Conservation (phyloP, 768 basidiomycete genomes). For the Paxillus ammoniavirescens region DNA sequence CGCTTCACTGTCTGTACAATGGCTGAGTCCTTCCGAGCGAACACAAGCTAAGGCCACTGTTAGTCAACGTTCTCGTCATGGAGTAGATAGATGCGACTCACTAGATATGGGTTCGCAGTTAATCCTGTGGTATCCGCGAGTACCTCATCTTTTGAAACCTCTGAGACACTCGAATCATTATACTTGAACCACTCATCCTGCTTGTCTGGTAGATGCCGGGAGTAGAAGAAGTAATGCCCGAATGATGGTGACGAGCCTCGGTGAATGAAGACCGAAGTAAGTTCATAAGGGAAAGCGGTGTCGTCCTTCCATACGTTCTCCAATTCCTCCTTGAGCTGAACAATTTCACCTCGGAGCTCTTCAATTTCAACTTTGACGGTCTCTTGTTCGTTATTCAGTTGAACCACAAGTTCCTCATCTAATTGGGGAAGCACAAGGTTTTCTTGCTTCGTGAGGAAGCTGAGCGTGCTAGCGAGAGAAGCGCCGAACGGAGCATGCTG, state of each 20-base stretch:
- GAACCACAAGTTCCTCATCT: conserved; percentile 55
- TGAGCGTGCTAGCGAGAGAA: conserved; percentile 53
- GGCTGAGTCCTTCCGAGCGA: conserved; percentile 74
- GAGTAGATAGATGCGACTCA: conserved; percentile 35
- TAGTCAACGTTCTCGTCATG: background rate
- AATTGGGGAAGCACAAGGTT: conserved; percentile 45
- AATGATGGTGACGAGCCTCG: conserved; percentile 84
- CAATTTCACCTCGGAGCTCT: conserved; percentile 46
- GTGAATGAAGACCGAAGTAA: conserved; percentile 94
- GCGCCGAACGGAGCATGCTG: conserved; percentile 63
- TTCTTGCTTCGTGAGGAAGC: conserved; percentile 56
- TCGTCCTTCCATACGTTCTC: conserved; percentile 76
- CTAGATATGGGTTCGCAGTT: conserved; percentile 88
- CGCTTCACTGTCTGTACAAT: conserved; percentile 82
- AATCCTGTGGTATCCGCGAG: conserved; percentile 87
- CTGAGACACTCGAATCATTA: conserved; percentile 85
- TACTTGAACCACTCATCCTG: conserved; percentile 94
- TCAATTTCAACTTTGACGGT: conserved; percentile 57
- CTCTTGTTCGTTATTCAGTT: conserved; percentile 53
- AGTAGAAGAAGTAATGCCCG: conserved; percentile 97
- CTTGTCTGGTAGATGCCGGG: conserved; percentile 75
- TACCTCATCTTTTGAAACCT: conserved; percentile 78
- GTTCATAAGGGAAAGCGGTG: conserved; percentile 71
- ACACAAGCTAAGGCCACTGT: conserved; percentile 61
- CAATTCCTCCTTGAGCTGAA: conserved; percentile 61